Base-by-base conservation (phyloP, 805 yeast species). In the Saturnispora mendoncae region DNA sequence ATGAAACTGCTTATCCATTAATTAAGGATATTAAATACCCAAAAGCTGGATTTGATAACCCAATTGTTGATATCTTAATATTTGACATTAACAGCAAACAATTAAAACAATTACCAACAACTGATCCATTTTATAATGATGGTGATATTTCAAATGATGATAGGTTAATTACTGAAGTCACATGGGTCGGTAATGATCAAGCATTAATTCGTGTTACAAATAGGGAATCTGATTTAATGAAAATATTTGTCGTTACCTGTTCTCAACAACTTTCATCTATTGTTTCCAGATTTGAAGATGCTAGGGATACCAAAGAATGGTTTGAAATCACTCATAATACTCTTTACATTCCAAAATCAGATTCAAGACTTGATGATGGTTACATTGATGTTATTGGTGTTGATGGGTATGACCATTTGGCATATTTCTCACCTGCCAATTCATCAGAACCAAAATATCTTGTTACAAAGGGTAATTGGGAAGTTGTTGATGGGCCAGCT, bases 391-490 rank as follows among this genome's bases (percentile, higher is more conserved):
- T 88, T 2, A 65, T 80, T 14, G 78, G 77, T 4, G 65, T 74
- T 20, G 68, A 74, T 46, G 79, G 79, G 0, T 76, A 69, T 57
- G 70, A 70, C 47, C 98, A 92, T 59, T 66, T 92, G 47, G 97
- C 87, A 0, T 88, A 82, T 59, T 92, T 77, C 56, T 66, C 84
- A 2, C 92, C 95, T 4, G 76, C 86, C 2, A 66, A 70, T 20
- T 58, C 80, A 4, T 47, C 75, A 0, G 59, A 61, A 13, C 85
- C 85, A 3, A 52, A 52, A 2, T 14, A 14, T 24, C 57, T 81
- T 18, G 69, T 94, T 36, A 84, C 92, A 1, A 44, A 60, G 3
- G 98, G 98, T 6, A 62, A 71, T 1, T 92, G 95, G 95, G 98
- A 92, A 59, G 94, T 92, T n/a, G 82, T 74, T 21, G 72, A 68